Evolutionary conservation across 768 basidiomycete species (phyloP).

Genomic region (Suillus subalutaceus): DNA sequence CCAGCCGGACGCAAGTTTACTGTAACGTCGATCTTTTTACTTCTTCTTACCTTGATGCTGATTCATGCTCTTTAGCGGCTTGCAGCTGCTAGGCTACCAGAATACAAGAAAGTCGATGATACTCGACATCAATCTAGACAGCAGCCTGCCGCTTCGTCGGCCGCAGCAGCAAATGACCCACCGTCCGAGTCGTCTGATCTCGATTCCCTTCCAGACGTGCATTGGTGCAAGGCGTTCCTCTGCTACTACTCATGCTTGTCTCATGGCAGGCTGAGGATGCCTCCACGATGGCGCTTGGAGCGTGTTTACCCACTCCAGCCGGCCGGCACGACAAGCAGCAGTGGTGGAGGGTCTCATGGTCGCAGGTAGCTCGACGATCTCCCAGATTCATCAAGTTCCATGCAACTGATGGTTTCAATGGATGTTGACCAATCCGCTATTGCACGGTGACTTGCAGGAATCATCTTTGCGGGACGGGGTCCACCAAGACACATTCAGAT

Average conservation of each 20-base stretch:
- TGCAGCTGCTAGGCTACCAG: background rate
- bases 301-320: background rate
- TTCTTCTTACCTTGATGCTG: background rate
- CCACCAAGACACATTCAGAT: no score
- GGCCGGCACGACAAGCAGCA: background rate
- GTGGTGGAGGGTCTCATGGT: background rate
- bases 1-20: background rate
- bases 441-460: background rate
- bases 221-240: background rate
- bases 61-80: background rate
- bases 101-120: background rate
- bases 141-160: background rate
- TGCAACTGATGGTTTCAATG: background rate
- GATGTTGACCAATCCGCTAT: background rate
- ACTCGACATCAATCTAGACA: background rate
- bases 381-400: background rate
- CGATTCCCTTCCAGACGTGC: background rate
- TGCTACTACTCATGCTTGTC: constrained; percentile 2
- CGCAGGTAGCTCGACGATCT: background rate
- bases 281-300: constrained; percentile 5
- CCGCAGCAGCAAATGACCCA: background rate
- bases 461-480: no score
- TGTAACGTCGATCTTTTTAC: background rate
- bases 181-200: background rate
- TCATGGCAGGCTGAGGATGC: background rate